phyloP scores from a whole-genome alignment of 2,329 filamentous ascomycete species.

The Clarireedia hainanense region DNA sequence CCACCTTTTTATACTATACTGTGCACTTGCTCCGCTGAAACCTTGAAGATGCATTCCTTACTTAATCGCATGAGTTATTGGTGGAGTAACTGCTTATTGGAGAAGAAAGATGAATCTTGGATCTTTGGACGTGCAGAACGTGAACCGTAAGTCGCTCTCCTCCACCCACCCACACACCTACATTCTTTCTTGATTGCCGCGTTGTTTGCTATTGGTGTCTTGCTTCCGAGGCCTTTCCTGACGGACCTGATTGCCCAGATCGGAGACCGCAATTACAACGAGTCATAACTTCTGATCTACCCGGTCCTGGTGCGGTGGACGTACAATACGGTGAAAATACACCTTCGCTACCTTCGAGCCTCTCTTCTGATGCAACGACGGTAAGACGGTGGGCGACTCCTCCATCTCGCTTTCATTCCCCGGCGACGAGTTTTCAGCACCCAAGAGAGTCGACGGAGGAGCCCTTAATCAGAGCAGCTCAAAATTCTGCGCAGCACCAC shows the following conservation, averaged over 20 bases:
- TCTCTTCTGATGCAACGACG: constrained; percentile 18
- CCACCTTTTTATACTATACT: not conserved
- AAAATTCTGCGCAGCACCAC: not conserved
- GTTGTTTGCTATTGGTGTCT: too few species aligned
- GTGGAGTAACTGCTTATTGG: constrained; percentile 6
- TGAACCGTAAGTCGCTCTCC: constrained; percentile 20
- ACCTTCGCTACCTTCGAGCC: constrained; percentile 21
- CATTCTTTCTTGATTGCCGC: not conserved
- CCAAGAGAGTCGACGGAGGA: constrained; percentile 9
- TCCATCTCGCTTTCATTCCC: constrained; percentile 10
- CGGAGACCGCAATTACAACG: constrained; percentile 20
- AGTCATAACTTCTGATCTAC: constrained; percentile 15
- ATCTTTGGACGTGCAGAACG: constrained; percentile 17
- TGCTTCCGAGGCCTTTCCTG: not conserved
- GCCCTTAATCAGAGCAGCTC: not conserved
- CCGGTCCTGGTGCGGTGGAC: constrained; percentile 17
- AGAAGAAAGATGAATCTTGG: constrained; percentile 19
- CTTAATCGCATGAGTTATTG: constrained; percentile 20
- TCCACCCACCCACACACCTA: not conserved
- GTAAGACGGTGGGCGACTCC: constrained; percentile 25
- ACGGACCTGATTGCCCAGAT: constrained; percentile 11
- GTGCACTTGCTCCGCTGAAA: not conserved
- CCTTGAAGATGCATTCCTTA: constrained; percentile 23
- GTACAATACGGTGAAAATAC: constrained; percentile 14
- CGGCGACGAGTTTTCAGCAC: not conserved